Percentiles rank a stretch among this genome's conserved stretches.
Conservation (phyloP, 176 grass and related monocot genomes). For the Dendrocalamus sinicus region DNA sequence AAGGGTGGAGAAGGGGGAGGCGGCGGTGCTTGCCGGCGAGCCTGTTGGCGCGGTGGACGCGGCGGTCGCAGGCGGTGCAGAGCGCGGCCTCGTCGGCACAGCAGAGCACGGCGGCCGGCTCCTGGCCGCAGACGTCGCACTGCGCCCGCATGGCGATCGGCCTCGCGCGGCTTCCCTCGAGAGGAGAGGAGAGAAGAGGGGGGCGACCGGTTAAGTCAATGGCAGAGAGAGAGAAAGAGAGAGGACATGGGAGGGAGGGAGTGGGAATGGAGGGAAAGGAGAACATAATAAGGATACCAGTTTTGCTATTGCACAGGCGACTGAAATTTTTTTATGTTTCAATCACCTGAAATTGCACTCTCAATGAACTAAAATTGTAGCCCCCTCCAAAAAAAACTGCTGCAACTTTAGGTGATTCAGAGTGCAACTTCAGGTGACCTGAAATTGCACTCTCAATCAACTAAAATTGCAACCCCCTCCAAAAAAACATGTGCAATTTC, state of each 20-base stretch:
- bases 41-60: conserved; percentile 84
- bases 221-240: neutral
- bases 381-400: too few relatives aligned
- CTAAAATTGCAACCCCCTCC: too few relatives aligned
- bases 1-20: conserved; percentile 52
- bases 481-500: too few relatives aligned
- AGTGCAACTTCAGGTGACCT: too few relatives aligned
- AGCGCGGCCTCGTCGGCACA: conserved; percentile 91
- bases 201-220: neutral
- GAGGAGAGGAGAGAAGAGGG: neutral
- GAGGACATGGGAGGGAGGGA: conserved; percentile 17
- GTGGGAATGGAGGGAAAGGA: neutral
- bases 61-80: conserved; percentile 73
- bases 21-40: conserved; percentile 86
- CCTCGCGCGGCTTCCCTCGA: neutral
- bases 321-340: too few relatives aligned
- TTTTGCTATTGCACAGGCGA: too few relatives aligned
- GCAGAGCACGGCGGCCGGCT: conserved; percentile 76
- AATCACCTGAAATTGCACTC: too few relatives aligned
- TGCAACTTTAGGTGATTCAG: too few relatives aligned
- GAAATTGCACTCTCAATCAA: too few relatives aligned
- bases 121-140: conserved; percentile 77
- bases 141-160: conserved; percentile 62
- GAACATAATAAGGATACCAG: too few relatives aligned
- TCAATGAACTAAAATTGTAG: too few relatives aligned